These are phyloP conservation scores for Globisporangium paroecandrum DNA, from an alignment of 352 stramenopile species.

Conservation along the genomic window DNA sequence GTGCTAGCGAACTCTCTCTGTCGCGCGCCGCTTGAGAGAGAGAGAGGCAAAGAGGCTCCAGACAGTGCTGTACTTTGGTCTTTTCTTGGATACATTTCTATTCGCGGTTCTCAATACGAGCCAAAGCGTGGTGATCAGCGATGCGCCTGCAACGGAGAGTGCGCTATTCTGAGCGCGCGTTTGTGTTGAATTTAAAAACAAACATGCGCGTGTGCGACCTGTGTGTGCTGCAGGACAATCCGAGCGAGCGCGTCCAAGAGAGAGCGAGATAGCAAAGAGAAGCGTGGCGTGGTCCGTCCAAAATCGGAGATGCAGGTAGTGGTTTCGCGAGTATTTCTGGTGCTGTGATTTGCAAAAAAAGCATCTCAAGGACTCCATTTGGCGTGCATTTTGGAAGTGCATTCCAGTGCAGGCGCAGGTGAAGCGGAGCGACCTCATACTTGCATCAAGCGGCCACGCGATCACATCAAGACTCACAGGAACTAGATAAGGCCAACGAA, in stretches of 20 bases:
- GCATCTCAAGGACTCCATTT: neutral
- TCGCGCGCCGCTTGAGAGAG: too few species aligned
- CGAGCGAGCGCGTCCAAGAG: neutral
- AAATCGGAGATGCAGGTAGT: neutral
- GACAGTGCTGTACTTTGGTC: too few species aligned
- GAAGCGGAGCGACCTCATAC: neutral
- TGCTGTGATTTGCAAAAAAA: neutral
- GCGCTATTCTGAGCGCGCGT: neutral
- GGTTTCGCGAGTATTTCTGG: constrained; percentile 9
- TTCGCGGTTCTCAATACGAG: too few species aligned
- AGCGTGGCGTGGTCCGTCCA: neutral
- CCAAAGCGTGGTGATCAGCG: too few species aligned
- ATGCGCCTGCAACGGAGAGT: neutral
- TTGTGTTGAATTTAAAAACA: neutral
- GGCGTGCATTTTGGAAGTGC: constrained; percentile 12
- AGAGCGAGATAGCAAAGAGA: neutral
- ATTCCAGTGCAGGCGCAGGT: neutral
- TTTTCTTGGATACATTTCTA: too few species aligned
- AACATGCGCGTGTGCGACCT: neutral
- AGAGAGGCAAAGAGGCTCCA: too few species aligned
- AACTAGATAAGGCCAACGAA: neutral
- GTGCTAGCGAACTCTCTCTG: too few species aligned
- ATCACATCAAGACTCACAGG: neutral
- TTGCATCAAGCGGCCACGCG: neutral
- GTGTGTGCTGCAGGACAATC: neutral